phyloP scores from a whole-genome alignment of 768 basidiomycete species.

The Agaricus subrufescens region DNA sequence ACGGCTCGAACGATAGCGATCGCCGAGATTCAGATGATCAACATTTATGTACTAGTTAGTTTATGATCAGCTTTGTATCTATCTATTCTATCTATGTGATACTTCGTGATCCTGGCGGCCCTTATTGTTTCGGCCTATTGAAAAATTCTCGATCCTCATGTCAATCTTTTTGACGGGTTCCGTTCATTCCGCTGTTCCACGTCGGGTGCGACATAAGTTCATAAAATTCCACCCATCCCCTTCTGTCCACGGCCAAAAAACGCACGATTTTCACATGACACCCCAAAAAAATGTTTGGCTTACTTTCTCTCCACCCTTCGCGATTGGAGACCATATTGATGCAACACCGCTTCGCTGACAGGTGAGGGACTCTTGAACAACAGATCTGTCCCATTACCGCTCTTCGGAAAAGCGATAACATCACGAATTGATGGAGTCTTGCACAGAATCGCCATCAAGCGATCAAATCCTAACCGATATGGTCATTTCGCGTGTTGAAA shows the following conservation, averaged over 20 bases:
- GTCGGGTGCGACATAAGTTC: neutral
- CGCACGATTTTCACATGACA: too few relatives aligned
- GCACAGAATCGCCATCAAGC: constrained; percentile 88
- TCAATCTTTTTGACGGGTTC: neutral
- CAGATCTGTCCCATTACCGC: constrained; percentile 74
- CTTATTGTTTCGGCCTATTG: neutral
- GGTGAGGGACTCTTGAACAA: constrained; percentile 86
- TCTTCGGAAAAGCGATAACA: constrained; percentile 97
- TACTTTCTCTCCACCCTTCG: neutral
- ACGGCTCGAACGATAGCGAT: constrained; percentile 15
- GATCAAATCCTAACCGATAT: constrained; percentile 71
- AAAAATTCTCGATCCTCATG: neutral
- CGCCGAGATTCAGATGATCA: constrained; percentile 21
- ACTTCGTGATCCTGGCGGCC: constrained; percentile 5
- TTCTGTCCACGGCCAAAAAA: too few relatives aligned
- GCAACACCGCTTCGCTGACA: constrained; percentile 44
- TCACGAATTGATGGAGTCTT: constrained; percentile 85
- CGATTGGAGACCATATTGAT: constrained; percentile 60
- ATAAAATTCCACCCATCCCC: too few relatives aligned
- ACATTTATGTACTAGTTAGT: constrained; percentile 8
- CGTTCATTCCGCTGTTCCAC: neutral
- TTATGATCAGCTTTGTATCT: constrained; percentile 9
- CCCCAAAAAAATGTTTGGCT: too few relatives aligned
- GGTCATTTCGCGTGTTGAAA: constrained; percentile 1
- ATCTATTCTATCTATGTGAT: constrained; percentile 12